A percentile compares a stretch with the other conserved stretches of the same genome.
Evolutionary conservation across 257 asterid species (phyloP).

Genomic region (Solanum neorickii): DNA sequence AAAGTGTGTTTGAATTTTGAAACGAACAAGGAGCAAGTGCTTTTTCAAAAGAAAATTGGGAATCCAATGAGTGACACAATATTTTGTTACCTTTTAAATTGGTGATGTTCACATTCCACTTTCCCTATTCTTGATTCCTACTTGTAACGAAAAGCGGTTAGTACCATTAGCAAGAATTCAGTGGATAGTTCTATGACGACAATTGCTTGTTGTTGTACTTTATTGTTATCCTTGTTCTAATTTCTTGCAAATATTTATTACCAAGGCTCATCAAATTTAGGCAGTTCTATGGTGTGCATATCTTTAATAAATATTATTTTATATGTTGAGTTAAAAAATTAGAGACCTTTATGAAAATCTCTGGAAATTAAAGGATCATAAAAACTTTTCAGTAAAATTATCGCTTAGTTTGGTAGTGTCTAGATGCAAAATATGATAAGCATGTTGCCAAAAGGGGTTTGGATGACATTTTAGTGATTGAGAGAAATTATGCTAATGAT

Average conservation of each 20-base stretch:
- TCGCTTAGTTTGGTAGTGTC: background rate
- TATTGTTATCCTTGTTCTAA: background rate
- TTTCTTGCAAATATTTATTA: background rate
- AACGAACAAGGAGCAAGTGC: background rate
- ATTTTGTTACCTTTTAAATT: background rate
- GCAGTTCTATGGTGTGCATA: background rate
- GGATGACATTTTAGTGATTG: background rate
- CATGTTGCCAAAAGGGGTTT: background rate
- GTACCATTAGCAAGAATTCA: background rate
- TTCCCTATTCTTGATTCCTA: background rate
- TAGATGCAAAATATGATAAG: background rate
- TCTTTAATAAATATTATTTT: background rate
- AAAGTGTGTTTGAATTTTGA: background rate
- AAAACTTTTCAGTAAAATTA: background rate
- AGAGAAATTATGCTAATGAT: background rate
- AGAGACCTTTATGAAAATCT: background rate
- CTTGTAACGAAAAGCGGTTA: background rate
- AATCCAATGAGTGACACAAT: background rate
- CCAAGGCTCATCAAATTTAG: background rate
- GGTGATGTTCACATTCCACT: background rate
- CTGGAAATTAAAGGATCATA: background rate
- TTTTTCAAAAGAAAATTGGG: background rate
- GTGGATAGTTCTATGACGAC: background rate
- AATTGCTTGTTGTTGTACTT: background rate
- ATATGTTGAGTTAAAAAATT: background rate